A percentile compares a stretch with the other conserved stretches of the same genome.
Conservation (phyloP, 257 asterid species). For the Prunella vulgaris region DNA sequence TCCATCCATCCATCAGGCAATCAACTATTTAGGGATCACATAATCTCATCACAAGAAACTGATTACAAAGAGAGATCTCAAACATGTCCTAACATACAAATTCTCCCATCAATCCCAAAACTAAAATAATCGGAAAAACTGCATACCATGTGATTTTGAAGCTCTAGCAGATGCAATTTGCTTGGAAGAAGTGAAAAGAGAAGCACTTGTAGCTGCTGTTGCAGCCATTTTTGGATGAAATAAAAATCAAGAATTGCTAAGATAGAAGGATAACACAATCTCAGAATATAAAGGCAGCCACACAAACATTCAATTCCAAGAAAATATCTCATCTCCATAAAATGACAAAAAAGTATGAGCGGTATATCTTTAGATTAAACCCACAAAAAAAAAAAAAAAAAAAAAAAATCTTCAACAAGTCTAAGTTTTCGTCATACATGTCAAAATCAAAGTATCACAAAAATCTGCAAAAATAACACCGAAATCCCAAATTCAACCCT, state of each 20-base stretch:
- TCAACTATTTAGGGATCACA: background rate
- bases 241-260: background rate
- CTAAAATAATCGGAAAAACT: background rate
- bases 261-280: conserved; percentile 26
- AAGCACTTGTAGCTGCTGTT: conserved; percentile 41
- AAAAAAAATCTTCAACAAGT: conserved; percentile 21
- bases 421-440: background rate
- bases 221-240: conserved; percentile 35
- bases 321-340: conserved; percentile 24
- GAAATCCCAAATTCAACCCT: conserved; percentile 15
- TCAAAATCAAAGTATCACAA: background rate
- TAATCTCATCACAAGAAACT: background rate
- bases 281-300: conserved; percentile 33
- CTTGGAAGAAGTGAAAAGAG: conserved; percentile 45
- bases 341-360: conserved; percentile 25
- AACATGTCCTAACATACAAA: too few relatives aligned
- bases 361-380: conserved; percentile 4
- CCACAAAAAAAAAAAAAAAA: too few relatives aligned
- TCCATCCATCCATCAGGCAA: background rate
- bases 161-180: conserved; percentile 38
- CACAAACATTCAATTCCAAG: conserved; percentile 16
- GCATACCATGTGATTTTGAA: conserved; percentile 24
- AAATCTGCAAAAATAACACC: background rate
- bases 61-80: background rate
- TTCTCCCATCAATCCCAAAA: background rate